Base-by-base conservation (phyloP, 1,284 basidiomycete species). In the Ganoderma lingzhi region DNA sequence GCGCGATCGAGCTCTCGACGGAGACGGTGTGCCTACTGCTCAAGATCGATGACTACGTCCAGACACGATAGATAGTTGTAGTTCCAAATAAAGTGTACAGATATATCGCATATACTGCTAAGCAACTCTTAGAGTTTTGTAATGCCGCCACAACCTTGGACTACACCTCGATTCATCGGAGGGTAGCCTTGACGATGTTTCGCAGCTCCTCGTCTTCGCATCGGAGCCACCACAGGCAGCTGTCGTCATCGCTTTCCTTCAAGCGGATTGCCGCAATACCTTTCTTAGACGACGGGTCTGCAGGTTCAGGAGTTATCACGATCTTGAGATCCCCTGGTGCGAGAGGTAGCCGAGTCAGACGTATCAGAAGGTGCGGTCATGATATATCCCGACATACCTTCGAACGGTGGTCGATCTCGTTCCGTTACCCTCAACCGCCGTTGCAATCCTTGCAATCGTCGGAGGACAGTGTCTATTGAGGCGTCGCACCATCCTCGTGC, bases 1-100 rank as follows among this genome's bases (percentile, higher is more conserved):
- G 95, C 76, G 98, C 98, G 5, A 86, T 99, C 71, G 97, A 99
- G 83, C 87, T 99, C 64, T 87, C 98, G 51, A 98, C 97, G 15
- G 98, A 99, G 85, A 99, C 98, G 0, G 97, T 99, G n/a, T 95
- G 96, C 76, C 82, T 99, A 73, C 83, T 99, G 78, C 83, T 99
- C 80, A 95, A 98, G 84, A 99, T 99, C 63, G 98, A 99, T 81
- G 97, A 99, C 80, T 98, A 98, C 77, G 95, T 94, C 72, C 92
- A 93, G 81, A 84, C 90, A 73, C 88, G 92, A 80, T 93, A 78
- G 76, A 76, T 66, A 68, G 66, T 51, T 55, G 72, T 53, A 63
- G 62, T 39, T 51, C 32, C 44, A 64, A 71, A 66, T 65, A 64
- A 73, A 70, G 39, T 73, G 72, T 73, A 73, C 66, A 73, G 67